Evolutionary conservation across 2,329 filamentous ascomycete species (phyloP), one percentile per base, ranked within the genome.

Genomic region (Pseudophaeomoniella oleicola): DNA sequence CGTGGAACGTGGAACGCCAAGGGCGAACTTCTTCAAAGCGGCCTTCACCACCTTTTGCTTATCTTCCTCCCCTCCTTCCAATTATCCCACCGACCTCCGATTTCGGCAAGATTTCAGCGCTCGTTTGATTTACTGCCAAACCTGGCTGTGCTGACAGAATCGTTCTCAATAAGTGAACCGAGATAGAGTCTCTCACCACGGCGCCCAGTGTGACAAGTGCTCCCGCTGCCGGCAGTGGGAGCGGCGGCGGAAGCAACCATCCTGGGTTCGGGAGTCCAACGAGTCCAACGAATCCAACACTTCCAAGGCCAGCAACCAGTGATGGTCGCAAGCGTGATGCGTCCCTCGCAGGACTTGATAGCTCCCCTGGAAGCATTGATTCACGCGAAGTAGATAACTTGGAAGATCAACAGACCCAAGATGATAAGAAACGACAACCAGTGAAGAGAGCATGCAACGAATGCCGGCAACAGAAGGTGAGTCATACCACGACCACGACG

Each of bases 381-480:
- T 48, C 46, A 32, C 42, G 41, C 5, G 46, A 50, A 17, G 31
- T 37, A 15, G 59, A 64, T 33, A 62, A 61, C 45, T 52, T 51
- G 38, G 61, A 64, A 17, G 66, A 66, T 30, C 54, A 52, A 32
- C 59, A 62, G 19, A 46, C 43, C 33, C 53, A 56, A 31, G 61
- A 63, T 42, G 60, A 64, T 39, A 58, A 54, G 47, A 60, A 54
- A 40, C 53, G 59, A 40, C 58, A 58, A 39, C 64, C 64, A 2
- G 60, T 67, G 42, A 75, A 79, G 58, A 64, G 75, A 49, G 75
- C 75, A 14, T 80, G 75, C 54, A 79, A 79, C 53, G 74, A 80
- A 50, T 81, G 75, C 53, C 64, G 75, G 35, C 76, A 81, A 55
- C 75, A 81, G 50, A 80, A 80, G 64, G 75, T 79, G 44, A 55